Conservation (phyloP, 345 rosid genomes). For the Populus nigra region DNA sequence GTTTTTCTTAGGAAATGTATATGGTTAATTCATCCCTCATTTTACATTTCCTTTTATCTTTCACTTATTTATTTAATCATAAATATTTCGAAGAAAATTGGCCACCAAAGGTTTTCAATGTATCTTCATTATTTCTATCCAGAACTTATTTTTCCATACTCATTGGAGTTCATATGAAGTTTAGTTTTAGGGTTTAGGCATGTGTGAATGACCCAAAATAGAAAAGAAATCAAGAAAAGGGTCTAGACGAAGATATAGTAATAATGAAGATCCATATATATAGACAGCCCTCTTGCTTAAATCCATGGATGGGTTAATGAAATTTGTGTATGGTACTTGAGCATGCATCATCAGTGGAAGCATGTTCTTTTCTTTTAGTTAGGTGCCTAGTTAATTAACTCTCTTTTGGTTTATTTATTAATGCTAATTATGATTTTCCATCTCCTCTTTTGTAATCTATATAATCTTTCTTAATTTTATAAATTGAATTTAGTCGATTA, state of each 20-base stretch:
- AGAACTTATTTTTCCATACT: not conserved
- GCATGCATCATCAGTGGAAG: not conserved
- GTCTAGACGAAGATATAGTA: not conserved
- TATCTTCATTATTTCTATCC: not conserved
- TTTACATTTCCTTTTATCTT: no score
- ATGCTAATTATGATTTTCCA: not conserved
- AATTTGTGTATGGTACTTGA: not conserved
- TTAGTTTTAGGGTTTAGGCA: not conserved
- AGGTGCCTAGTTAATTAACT: not conserved
- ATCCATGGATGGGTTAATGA: not conserved
- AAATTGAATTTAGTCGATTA: not conserved
- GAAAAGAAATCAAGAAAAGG: not conserved
- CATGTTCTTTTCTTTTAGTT: not conserved
- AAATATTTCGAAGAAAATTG: no score
- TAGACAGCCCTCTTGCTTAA: not conserved
- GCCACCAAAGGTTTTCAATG: not conserved
- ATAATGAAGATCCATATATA: not conserved
- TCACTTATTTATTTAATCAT: no score
- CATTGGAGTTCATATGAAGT: not conserved
- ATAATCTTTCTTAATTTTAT: not conserved
- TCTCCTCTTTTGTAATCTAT: not conserved
- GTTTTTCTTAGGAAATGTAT: not conserved
- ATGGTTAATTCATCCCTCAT: not conserved
- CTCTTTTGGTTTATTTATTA: not conserved
- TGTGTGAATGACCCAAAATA: not conserved